Evolutionary conservation across 345 rosid genomes (phyloP).

Genomic region (Populus nigra): DNA sequence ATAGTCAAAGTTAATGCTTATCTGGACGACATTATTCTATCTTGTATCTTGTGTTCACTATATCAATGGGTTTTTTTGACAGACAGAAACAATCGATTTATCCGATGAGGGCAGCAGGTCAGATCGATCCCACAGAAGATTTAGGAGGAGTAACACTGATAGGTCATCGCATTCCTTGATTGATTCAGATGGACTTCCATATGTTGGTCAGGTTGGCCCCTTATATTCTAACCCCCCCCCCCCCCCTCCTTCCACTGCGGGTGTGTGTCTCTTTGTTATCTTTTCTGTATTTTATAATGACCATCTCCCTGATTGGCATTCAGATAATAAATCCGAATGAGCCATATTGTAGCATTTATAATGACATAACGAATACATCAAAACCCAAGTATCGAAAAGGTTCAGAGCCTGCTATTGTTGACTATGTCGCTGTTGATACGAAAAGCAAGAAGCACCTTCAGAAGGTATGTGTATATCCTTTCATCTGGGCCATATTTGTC

Average conservation of each 20-base stretch:
- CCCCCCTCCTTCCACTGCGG: too few species aligned
- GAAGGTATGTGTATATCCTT: conserved; percentile 50
- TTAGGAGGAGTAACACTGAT: conserved; percentile 55
- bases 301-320: conserved; percentile 9
- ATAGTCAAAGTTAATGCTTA: not conserved
- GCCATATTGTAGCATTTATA: conserved; percentile 66
- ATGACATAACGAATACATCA: conserved; percentile 44
- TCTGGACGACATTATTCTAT: not conserved
- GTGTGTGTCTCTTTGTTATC: not conserved
- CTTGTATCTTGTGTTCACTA: conserved; percentile 1
- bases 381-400: conserved; percentile 52
- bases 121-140: conserved; percentile 42
- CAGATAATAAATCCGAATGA: conserved; percentile 72
- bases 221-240: not conserved
- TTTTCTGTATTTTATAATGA: not conserved
- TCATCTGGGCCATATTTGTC: not conserved
- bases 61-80: conserved; percentile 11
- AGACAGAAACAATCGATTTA: conserved; percentile 89
- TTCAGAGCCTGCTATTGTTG: conserved; percentile 70
- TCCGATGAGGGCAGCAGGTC: conserved; percentile 52
- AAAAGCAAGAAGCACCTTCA: conserved; percentile 60
- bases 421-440: conserved; percentile 74
- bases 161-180: conserved; percentile 48
- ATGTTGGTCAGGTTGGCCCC: conserved; percentile 78
- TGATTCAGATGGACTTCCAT: conserved; percentile 92